Evolutionary conservation across 2,329 filamentous ascomycete genomes (phyloP), one percentile per base, ranked within the genome.

Genomic region (Fusarium burgessii): DNA sequence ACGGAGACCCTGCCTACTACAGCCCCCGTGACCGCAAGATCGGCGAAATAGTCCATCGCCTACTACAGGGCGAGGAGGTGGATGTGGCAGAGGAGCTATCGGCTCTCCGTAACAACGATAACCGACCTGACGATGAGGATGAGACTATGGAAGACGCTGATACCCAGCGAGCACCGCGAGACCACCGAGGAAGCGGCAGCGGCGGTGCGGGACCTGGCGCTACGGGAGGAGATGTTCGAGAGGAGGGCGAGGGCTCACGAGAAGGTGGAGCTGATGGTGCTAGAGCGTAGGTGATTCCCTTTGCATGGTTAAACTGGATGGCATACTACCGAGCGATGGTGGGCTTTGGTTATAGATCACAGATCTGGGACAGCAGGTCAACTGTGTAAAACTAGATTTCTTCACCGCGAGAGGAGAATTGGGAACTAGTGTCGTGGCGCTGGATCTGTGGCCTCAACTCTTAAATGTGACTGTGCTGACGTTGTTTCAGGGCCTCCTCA

Each of bases 261-360:
- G 94, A 97, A 82, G 96, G 95, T 66, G 96, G 97, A 80, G 94
- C 94, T 76, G 96, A 98, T 83, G 96, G 97, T 78, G 97, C 93
- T 84, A 91, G 96, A 98, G 96, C 95, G 96, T 99, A 98, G 95
- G 97, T 99, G 66, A 78, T 73, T 74, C 76, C 78, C 75, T 74
- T 78, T 77, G 72, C 76, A 66, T 76, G 73, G 76, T 70, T 73
- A 46, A 73, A 73, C 52, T 61, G 66, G 71, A 72, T 62, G 72
- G 72, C 69, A 64, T 68, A 70, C 69, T 54, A 45, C 59, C 68
- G 72, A 60, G 58, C 46, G 60, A 69, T 66, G 74, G 70, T 66
- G 74, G 70, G 63, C 66, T 67, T 68, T 66, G 62, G 69, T 64
- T 67, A 59, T 69, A 55, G 62, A 62, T 63, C 62, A 73, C 69